These are phyloP conservation scores for Rhynchosporium agropyri DNA, from an alignment of 2,329 filamentous ascomycete genomes.

Conservation along the genomic window DNA sequence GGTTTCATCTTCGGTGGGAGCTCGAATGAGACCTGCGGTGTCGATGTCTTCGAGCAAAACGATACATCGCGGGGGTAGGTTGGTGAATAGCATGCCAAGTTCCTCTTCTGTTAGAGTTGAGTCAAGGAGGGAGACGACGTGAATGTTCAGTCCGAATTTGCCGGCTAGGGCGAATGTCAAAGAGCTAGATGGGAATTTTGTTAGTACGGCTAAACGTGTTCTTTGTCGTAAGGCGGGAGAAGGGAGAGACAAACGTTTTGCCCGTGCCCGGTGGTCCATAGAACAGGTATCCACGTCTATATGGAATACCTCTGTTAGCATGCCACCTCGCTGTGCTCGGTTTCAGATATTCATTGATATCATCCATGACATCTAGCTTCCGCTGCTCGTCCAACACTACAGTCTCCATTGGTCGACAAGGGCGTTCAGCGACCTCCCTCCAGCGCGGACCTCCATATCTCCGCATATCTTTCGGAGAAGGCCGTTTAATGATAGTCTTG, in stretches of 20 bases:
- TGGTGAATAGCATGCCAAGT: conserved; percentile 59
- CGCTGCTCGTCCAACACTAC: conserved; percentile 71
- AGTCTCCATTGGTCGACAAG: conserved; percentile 71
- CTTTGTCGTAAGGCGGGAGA: too few relatives aligned
- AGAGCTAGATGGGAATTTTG: conserved; percentile 29
- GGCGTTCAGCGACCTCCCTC: conserved; percentile 64
- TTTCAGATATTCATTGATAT: conserved; percentile 79
- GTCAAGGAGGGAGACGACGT: conserved; percentile 63
- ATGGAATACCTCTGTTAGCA: conserved; percentile 72
- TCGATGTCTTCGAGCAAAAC: conserved; percentile 72
- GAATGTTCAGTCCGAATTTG: conserved; percentile 67
- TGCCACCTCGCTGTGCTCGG: conserved; percentile 74
- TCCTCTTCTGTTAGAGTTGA: conserved; percentile 64
- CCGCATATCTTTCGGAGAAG: conserved; percentile 50
- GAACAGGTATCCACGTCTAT: conserved; percentile 77
- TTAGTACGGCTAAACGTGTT: too few relatives aligned
- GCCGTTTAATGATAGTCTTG: conserved; percentile 61
- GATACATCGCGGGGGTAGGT: conserved; percentile 63
- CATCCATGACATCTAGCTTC: conserved; percentile 66
- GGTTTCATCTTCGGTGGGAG: conserved; percentile 33
- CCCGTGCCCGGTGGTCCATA: conserved; percentile 75
- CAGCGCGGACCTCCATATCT: conserved; percentile 49
- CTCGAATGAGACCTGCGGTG: conserved; percentile 59
- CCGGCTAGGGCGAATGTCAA: conserved; percentile 68
- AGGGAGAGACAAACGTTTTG: conserved; percentile 55